Evolutionary conservation across 2,329 filamentous ascomycete species (phyloP).

Genomic region (Aaosphaeria pasadenensis): DNA sequence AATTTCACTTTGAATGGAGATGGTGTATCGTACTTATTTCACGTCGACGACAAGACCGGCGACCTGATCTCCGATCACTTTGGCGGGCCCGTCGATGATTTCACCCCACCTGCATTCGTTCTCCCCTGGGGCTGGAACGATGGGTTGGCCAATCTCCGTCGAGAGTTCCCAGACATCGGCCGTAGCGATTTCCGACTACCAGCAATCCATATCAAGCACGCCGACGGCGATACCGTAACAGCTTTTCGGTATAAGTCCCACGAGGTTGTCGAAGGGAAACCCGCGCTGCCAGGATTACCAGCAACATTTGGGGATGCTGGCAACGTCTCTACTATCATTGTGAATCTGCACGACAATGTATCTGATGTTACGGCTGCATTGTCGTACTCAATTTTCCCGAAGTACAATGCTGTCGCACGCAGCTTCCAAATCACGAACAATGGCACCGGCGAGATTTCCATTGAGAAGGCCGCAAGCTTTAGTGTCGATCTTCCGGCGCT

Average conservation of each 20-base stretch:
- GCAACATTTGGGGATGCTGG: slow-evolving; percentile 56
- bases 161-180: slow-evolving; percentile 64
- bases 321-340: slow-evolving; percentile 58
- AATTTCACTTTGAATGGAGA: slow-evolving; percentile 58
- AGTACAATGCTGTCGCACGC: slow-evolving; percentile 59
- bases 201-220: slow-evolving; percentile 59
- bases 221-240: slow-evolving; percentile 57
- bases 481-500: slow-evolving; percentile 60
- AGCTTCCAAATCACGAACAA: slow-evolving; percentile 62
- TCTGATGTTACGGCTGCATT: slow-evolving; percentile 58
- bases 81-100: slow-evolving; percentile 55
- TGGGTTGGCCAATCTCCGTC: slow-evolving; percentile 51
- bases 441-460: slow-evolving; percentile 50
- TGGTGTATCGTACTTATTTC: slow-evolving; percentile 61
- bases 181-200: slow-evolving; percentile 62
- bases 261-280: slow-evolving; percentile 56
- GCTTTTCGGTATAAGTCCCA: slow-evolving; percentile 59
- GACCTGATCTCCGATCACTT: slow-evolving; percentile 63
- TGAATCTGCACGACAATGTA: slow-evolving; percentile 57
- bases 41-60: slow-evolving; percentile 55
- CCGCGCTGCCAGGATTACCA: slow-evolving; percentile 54
- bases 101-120: slow-evolving; percentile 43
- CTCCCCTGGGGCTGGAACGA: slow-evolving; percentile 53
- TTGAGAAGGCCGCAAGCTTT: slow-evolving; percentile 59
- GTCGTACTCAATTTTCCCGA: slow-evolving; percentile 62